These are phyloP conservation scores for Daldinia loculata DNA, from an alignment of 495 filamentous ascomycete genomes.

Conservation along the genomic window DNA sequence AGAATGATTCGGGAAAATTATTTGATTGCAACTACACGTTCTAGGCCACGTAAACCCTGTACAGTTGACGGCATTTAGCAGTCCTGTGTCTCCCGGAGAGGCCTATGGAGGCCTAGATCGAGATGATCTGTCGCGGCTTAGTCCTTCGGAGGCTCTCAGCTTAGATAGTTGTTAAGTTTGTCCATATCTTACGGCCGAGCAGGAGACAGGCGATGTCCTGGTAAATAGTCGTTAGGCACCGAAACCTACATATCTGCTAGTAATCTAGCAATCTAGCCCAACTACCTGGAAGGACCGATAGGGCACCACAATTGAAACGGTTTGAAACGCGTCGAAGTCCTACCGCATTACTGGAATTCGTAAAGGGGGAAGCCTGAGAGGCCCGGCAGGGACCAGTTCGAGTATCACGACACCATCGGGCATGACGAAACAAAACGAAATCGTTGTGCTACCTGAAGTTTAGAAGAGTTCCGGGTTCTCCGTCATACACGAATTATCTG, in stretches of 20 bases:
- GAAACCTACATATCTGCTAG: conserved; percentile 10
- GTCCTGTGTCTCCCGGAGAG: conserved; percentile 34
- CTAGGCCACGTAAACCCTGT: conserved; percentile 45
- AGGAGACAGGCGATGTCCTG: conserved; percentile 28
- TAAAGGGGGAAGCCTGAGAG: conserved; percentile 29
- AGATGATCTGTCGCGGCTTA: conserved; percentile 25
- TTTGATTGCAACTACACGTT: conserved; percentile 33
- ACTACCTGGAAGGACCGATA: conserved; percentile 38
- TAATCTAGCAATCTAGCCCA: conserved; percentile 7
- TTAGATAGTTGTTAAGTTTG: conserved; percentile 35
- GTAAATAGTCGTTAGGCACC: conserved; percentile 15
- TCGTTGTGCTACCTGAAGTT: conserved; percentile 39
- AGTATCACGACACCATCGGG: conserved; percentile 43
- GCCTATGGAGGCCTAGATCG: conserved; percentile 40
- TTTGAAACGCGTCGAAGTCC: conserved; percentile 40
- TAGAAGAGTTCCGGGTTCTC: conserved; percentile 31
- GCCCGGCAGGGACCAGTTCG: conserved; percentile 26
- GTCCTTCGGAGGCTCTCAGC: conserved; percentile 18
- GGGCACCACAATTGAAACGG: conserved; percentile 39
- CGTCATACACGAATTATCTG: conserved; percentile 27
- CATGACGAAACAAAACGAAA: conserved; percentile 45
- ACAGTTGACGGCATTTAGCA: conserved; percentile 38
- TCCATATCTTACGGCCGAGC: conserved; percentile 40
- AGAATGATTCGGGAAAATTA: conserved; percentile 27
- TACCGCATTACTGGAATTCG: conserved; percentile 31